Conservation (phyloP, 148 eudicot species). For the Rhododendron ovatum region DNA sequence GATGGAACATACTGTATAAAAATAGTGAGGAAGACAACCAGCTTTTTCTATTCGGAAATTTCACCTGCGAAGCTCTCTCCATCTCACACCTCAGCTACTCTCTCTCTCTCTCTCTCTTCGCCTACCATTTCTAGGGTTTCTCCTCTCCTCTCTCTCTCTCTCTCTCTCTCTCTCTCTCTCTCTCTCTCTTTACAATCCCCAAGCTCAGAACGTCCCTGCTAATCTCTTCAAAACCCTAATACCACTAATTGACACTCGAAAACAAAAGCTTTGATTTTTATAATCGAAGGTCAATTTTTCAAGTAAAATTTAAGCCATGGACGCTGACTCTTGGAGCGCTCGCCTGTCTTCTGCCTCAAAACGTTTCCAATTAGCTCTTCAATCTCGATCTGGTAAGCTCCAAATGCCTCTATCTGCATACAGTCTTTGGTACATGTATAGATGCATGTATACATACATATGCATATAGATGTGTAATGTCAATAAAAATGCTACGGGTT, state of each 20-base stretch:
- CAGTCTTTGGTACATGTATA: neutral
- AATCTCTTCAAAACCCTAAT: conserved; percentile 23
- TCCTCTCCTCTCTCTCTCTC: too few relatives aligned
- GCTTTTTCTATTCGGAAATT: conserved; percentile 7
- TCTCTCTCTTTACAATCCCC: neutral
- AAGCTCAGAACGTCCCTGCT: neutral
- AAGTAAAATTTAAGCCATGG: conserved; percentile 39
- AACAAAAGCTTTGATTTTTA: neutral
- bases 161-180: neutral
- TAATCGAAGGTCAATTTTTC: neutral
- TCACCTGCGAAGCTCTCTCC: conserved; percentile 19
- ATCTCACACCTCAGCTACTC: conserved; percentile 6
- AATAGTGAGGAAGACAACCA: conserved; percentile 11
- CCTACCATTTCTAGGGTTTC: too few relatives aligned
- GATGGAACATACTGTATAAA: too few relatives aligned
- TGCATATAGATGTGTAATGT: conserved; percentile 1
- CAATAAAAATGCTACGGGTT: neutral
- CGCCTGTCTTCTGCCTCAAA: conserved; percentile 70
- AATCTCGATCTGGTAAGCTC: conserved; percentile 69
- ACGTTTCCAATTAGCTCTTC: conserved; percentile 69
- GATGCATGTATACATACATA: neutral
- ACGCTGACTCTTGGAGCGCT: conserved; percentile 79
- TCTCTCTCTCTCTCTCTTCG: conserved; percentile 10
- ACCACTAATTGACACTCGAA: conserved; percentile 6
- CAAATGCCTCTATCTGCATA: neutral